Evolutionary conservation across 139 green algal species (phyloP).

Genomic region (Tetraselmis striata): DNA sequence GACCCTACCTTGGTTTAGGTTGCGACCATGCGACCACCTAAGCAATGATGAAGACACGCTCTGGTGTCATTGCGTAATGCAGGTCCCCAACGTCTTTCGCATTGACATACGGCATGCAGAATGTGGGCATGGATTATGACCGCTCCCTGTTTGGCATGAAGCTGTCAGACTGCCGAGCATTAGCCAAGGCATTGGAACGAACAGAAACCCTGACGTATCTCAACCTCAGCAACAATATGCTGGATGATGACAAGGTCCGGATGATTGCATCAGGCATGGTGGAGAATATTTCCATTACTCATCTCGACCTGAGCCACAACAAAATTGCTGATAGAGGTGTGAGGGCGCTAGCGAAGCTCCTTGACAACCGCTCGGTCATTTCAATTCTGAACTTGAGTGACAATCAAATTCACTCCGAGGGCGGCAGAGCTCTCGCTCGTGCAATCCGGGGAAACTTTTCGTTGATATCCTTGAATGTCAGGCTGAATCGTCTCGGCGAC

Average conservation of each 20-base stretch:
- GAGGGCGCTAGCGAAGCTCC: constrained; percentile 63
- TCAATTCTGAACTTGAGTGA: constrained; percentile 53
- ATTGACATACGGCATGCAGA: constrained; percentile 57
- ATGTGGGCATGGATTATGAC: constrained; percentile 83
- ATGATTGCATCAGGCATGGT: constrained; percentile 68
- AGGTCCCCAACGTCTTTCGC: constrained; percentile 46
- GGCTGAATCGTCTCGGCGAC: constrained; percentile 69
- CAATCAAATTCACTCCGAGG: constrained; percentile 66
- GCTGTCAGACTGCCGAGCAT: constrained; percentile 58
- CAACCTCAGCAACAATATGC: constrained; percentile 53
- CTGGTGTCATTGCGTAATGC: too few species aligned
- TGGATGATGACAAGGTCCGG: constrained; percentile 72
- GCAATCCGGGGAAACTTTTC: constrained; percentile 46
- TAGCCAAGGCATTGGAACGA: constrained; percentile 46
- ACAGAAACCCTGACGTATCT: constrained; percentile 54
- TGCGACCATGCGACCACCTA: too few species aligned
- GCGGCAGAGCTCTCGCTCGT: constrained; percentile 56
- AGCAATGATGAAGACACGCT: too few species aligned
- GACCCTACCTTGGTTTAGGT: neutral
- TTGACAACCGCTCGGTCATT: constrained; percentile 54
- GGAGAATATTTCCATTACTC: constrained; percentile 73
- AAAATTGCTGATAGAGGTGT: constrained; percentile 64
- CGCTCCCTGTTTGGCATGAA: constrained; percentile 72
- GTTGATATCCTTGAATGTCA: constrained; percentile 40
- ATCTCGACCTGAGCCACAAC: constrained; percentile 77